phyloP scores from a whole-genome alignment of 345 rosid species.

The Eucalyptus regnans region DNA sequence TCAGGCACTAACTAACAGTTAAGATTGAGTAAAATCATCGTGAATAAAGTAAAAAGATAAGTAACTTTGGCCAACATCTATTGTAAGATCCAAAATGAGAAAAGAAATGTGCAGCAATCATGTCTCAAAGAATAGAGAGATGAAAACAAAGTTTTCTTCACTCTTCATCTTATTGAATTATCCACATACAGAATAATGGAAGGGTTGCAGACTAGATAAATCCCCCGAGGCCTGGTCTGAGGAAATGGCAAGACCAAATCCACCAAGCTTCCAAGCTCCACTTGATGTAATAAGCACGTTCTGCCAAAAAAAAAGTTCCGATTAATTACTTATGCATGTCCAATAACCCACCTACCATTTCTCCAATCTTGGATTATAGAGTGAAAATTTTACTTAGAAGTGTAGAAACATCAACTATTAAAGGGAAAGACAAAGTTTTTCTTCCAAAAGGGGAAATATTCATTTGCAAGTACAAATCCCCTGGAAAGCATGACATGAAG shows the following conservation, averaged over 20 bases:
- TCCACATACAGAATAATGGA: constrained; percentile 80
- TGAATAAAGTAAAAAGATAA: not conserved
- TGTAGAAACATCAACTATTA: not conserved
- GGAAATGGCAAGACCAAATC: constrained; percentile 83
- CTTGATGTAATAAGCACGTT: constrained; percentile 74
- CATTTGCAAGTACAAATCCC: not conserved
- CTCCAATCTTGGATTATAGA: not conserved
- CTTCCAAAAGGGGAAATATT: not conserved
- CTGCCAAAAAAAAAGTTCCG: constrained; percentile 12
- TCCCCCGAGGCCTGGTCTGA: constrained; percentile 46
- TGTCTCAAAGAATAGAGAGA: not conserved
- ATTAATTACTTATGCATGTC: not conserved
- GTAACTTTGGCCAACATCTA: not conserved
- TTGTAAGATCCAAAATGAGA: not conserved
- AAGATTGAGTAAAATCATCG: not conserved
- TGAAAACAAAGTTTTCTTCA: not conserved
- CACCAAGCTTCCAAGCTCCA: constrained; percentile 99
- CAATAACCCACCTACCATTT: not conserved
- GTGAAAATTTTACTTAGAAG: not conserved
- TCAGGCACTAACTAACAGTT: not conserved
- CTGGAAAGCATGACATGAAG: not conserved
- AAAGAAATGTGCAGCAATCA: not conserved
- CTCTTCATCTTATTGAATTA: not conserved
- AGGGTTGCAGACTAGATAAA: constrained; percentile 46
- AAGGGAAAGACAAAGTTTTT: not conserved